Evolutionary conservation across 1,139 yeast genomes (phyloP), one percentile per base, ranked within the genome.

Genomic region (Candida sp.): DNA sequence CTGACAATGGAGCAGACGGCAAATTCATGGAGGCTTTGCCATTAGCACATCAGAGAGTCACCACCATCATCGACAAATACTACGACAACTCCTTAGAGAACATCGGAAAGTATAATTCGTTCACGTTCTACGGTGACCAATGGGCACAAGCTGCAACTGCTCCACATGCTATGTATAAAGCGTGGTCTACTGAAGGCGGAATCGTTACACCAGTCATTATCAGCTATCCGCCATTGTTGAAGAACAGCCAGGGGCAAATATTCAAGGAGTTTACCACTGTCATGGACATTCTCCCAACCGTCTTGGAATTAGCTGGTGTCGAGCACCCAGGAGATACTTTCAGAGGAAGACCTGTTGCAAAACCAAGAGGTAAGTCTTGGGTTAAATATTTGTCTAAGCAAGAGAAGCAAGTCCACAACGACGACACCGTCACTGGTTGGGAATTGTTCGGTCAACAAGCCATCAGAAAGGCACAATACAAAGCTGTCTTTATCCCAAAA

Each of bases 61-160:
- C 59, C 30, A 61, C 57, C 3, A 61, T 60, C 27, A 65, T 80
- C 46, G 58, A 61, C 8, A 61, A 63, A 26, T 63, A 73, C 55
- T 81, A 72, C 62, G 65, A 81, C 61, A 82, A 82, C 58, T 51
- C 67, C 1, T 61, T 65, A 30, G 81, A 76, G 2, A 82, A 81
- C 59, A 71, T 82, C 51, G 86, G 86, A 3, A 72, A 70, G 35
- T 56, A 58, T 43, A 67, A 81, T 56, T 79, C 84, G 2, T 82
- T 80, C 59, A 76, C 73, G 6, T 78, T 77, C 72, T 83, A 82
- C 55, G 78, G 81, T 1, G 84, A 83, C 51, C 78, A 82, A 58
- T 82, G 86, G 86, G 86, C 86, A 0, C 86, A 82, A 56, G 86
- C 86, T n/a, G 84, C 85, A 5, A 81, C 86, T 17, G 83, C 85